Conservation (phyloP, 164 flowering plant species). For the Paratinospora sagittata region DNA sequence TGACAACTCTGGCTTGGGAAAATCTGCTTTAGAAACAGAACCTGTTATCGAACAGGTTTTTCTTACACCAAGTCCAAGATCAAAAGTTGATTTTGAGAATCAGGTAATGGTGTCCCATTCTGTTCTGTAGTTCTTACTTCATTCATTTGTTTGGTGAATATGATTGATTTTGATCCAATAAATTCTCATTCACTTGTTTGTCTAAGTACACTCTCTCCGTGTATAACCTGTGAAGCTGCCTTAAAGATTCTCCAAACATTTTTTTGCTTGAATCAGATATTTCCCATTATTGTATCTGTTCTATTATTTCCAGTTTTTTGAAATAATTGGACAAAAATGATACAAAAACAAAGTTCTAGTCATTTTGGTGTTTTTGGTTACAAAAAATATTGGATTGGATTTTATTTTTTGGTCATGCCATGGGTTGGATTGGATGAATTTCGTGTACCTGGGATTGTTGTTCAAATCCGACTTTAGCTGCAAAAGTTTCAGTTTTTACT, state of each 20-base stretch:
- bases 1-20: constrained; percentile 82
- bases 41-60: constrained; percentile 96
- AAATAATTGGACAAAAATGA: neutral
- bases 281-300: neutral
- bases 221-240: neutral
- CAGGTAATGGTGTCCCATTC: constrained; percentile 47
- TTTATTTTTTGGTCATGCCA: neutral
- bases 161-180: neutral
- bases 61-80: constrained; percentile 60
- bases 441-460: neutral
- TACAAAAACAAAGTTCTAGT: neutral
- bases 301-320: neutral
- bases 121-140: neutral
- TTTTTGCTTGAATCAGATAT: neutral
- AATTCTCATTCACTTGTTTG: neutral
- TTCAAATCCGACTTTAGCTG: neutral
- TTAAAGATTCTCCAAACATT: neutral
- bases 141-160: neutral
- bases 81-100: constrained; percentile 81
- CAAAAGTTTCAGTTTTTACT: neutral
- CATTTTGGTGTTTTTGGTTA: neutral
- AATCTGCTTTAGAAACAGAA: constrained; percentile 85
- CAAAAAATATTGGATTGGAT: neutral
- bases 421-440: neutral
- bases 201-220: neutral